phyloP scores from a whole-genome alignment of 2,329 filamentous ascomycete genomes.

The Verruconis gallopava region DNA sequence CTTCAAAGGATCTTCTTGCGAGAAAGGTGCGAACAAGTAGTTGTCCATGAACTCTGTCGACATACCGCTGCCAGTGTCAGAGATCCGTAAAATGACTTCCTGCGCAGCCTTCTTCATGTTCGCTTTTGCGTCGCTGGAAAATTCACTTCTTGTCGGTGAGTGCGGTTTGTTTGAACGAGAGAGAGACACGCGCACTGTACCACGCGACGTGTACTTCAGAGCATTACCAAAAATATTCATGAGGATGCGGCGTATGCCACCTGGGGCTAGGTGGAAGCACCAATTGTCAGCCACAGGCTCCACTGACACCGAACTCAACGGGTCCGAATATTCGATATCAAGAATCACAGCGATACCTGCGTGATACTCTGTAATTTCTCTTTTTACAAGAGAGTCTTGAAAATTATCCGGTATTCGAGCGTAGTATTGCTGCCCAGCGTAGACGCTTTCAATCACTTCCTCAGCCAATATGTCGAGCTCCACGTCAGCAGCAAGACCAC shows the following conservation, averaged over 20 bases:
- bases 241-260: conserved; percentile 39
- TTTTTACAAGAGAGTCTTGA: neutral
- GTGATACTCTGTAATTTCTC: neutral
- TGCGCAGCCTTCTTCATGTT: neutral
- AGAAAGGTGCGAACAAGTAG: conserved; percentile 12
- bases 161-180: neutral
- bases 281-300: conserved; percentile 39
- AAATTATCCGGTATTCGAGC: neutral
- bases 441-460: conserved; percentile 10
- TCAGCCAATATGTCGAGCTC: conserved; percentile 8
- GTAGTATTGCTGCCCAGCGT: conserved; percentile 4
- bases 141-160: neutral
- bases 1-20: conserved; percentile 12
- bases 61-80: conserved; percentile 13
- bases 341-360: conserved; percentile 29
- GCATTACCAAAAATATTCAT: conserved; percentile 53
- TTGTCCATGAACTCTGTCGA: conserved; percentile 10
- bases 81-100: conserved; percentile 10
- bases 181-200: conserved; percentile 34
- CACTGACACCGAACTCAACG: too few relatives aligned
- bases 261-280: conserved; percentile 42
- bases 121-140: neutral
- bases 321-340: neutral
- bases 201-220: conserved; percentile 46
- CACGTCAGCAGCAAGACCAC: neutral